A percentile compares a stretch with the other conserved stretches of the same genome.
Evolutionary conservation across 2,329 filamentous ascomycete genomes (phyloP).

Genomic region (Teratosphaeriaceae sp.): DNA sequence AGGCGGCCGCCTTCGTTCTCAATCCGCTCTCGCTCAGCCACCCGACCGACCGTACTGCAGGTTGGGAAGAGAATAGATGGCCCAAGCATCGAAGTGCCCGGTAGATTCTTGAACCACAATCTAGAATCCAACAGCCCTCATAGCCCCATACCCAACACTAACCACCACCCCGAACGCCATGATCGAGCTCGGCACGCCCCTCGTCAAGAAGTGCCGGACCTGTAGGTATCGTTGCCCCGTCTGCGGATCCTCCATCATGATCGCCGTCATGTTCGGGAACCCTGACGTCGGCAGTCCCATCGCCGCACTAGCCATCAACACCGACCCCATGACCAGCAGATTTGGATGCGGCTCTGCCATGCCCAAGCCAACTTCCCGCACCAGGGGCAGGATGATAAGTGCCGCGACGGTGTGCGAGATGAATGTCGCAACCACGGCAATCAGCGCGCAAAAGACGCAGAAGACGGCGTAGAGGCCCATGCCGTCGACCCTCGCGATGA

Average conservation of each 20-base stretch:
- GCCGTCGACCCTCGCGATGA: conserved; percentile 66
- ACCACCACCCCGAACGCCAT: conserved; percentile 76
- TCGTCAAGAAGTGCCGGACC: conserved; percentile 89
- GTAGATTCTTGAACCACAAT: background rate
- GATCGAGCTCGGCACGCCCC: conserved; percentile 83
- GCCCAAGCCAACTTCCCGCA: conserved; percentile 72
- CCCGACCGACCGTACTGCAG: no score
- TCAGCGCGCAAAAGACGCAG: conserved; percentile 75
- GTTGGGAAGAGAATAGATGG: no score
- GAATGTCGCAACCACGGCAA: conserved; percentile 90
- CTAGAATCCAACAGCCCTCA: conserved; percentile 63
- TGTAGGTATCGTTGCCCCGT: conserved; percentile 87
- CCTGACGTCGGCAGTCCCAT: conserved; percentile 95
- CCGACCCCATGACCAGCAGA: conserved; percentile 87
- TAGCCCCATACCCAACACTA: conserved; percentile 83
- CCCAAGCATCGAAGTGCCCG: background rate
- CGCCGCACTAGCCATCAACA: conserved; percentile 94
- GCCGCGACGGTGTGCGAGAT: conserved; percentile 97
- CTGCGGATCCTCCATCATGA: conserved; percentile 95
- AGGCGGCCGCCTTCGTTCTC: no score
- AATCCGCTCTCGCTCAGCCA: no score
- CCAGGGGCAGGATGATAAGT: conserved; percentile 86
- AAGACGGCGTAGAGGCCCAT: conserved; percentile 81
- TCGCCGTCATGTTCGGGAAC: conserved; percentile 99
- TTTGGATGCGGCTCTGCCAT: conserved; percentile 94